phyloP scores from a whole-genome alignment of 2,329 filamentous ascomycete genomes.

The Nannizzia gypsea region DNA sequence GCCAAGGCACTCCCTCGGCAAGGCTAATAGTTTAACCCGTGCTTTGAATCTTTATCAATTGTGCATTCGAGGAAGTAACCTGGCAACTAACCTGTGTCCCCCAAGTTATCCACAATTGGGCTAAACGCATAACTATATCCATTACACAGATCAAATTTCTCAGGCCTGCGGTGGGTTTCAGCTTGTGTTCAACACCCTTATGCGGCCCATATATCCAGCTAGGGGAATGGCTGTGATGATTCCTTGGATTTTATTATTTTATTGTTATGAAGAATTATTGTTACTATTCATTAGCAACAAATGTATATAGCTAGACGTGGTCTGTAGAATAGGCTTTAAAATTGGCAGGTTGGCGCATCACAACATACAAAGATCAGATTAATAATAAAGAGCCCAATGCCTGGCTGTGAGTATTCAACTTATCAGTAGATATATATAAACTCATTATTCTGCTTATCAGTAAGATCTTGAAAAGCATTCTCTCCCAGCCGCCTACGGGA shows the following conservation, averaged over 20 bases:
- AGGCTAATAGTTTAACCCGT: slow-evolving; percentile 21
- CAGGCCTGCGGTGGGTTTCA: background rate
- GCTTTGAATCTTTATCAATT: background rate
- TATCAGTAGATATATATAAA: slow-evolving; percentile 51
- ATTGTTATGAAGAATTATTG: background rate
- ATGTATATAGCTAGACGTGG: background rate
- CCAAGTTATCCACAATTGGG: background rate
- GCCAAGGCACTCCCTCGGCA: slow-evolving; percentile 18
- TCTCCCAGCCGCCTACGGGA: slow-evolving; percentile 28
- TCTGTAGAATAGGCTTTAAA: background rate
- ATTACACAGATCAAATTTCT: no score
- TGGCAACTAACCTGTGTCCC: background rate
- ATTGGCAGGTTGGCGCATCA: background rate
- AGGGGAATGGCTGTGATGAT: no score
- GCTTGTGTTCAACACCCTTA: background rate
- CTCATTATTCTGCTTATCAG: slow-evolving; percentile 55
- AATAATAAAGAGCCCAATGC: background rate
- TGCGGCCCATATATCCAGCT: background rate
- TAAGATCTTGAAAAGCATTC: slow-evolving; percentile 46
- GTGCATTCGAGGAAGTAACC: background rate
- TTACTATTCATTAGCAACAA: background rate
- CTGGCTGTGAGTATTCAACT: background rate
- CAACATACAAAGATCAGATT: background rate
- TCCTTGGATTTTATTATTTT: no score
- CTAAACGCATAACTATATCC: background rate